Evolutionary conservation across 352 stramenopile genomes (phyloP), one percentile per base, ranked within the genome.

Genomic region (Nothophytophthora sp.): DNA sequence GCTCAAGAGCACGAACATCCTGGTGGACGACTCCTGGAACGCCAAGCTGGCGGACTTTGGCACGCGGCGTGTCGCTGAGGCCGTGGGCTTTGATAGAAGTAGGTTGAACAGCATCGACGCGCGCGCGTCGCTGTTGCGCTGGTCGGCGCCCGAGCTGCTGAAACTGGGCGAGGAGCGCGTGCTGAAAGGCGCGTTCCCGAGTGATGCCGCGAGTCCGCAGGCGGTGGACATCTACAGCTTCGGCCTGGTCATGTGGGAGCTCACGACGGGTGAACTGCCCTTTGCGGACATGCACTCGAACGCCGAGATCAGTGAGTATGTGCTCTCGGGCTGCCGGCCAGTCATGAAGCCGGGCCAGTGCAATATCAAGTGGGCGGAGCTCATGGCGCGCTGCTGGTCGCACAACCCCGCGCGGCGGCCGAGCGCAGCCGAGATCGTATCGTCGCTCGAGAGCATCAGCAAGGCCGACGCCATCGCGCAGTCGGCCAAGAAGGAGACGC

Each of bases 11-110:
- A 84, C 81, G 37, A 95, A 95, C 54, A 93, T 95, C 54, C 68
- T 95, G 35, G 81, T 95, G 28, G 83, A 93, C 52, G 85, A 95
- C 60, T 93, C 82, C 46, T 95, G 82, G 85, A 95, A 93, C 50
- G 85, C 85, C 57, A 95, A 95, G 51, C 70, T 95, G 24, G 85
- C 82, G 36, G 85, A 95, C 63, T 95, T 93, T 63, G 85, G 85
- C 33, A 95, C 83, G 40, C 67, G 80, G 22, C 74, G 79, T 12
- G 83, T 95, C 30, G 81, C 83, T 10, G 82, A 93, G 39, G 81
- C 82, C 16, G 80, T 95, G 35, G 78, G 81, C 39, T 85, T 88
- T 53, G 70, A 90, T 66, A 71, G 74, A 18, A 80, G 65, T 58
- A 71, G 79, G 25, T 60, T 86, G 51, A 66, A 73, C 34, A 81